Base-by-base conservation (phyloP, 139 green algal genomes). In the Auxenochlorella pyrenoidosa region DNA sequence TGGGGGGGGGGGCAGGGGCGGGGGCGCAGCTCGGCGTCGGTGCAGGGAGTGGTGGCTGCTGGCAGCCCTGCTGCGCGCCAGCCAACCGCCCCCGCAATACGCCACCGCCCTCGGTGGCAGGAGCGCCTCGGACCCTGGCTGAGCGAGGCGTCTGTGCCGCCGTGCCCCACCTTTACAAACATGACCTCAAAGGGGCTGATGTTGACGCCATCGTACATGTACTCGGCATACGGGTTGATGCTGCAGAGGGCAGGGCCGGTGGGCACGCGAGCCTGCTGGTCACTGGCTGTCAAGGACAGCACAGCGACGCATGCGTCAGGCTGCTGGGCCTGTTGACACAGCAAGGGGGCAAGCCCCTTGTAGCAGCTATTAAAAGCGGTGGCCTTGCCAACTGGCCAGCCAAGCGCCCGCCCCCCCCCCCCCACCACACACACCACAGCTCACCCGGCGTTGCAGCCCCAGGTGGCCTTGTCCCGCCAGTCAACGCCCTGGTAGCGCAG, bases 401-500 rank as follows among this genome's bases (percentile, higher is more conserved):
- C 30, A 16, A 6, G 73, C 40, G 2, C 47, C 6, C 47, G 47
- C 10, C 8, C 47, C 6, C 47, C 10, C 18, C 38, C 10, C 8
- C 47, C 6, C 47, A 18, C 18, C 38, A 12, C 19, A 12, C 72
- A 8, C 41, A 24, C 75, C 10, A 16, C 43, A 13, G 22, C 84
- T 54, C 75, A 88, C 84, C 75, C 85, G 1, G 60, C 79, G 40
- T 87, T 90, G 86, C 86, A 90, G 68, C 71, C 71, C 79, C 79
- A 86, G 86, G 68, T 84, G 38, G 38, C 19, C 13, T 72, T 72
- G 60, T 85, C 38, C 24, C 87, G 71, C 87, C 82, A 92, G 89
- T 92, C 89, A 32, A 90, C 66, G 24, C 89, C 89, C 87, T 89
- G 75, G 65, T 92, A 92, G 38, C 87, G 78, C 60, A 91, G 82